Evolutionary conservation across 2,329 filamentous ascomycete species (phyloP).

Genomic region (Colletotrichum eremochloae): DNA sequence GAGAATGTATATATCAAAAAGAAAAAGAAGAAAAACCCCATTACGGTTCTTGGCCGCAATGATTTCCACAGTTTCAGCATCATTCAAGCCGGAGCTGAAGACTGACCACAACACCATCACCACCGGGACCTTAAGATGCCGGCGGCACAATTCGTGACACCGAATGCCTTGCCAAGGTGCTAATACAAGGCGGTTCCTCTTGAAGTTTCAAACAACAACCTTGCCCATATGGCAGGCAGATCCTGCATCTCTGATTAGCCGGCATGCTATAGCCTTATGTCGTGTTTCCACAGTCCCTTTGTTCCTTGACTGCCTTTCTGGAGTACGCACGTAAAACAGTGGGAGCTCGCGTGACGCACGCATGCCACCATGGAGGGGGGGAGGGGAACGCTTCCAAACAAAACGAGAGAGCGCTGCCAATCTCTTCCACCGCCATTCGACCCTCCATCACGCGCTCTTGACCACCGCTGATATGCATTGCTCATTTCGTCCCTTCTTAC

Average conservation of each 20-base stretch:
- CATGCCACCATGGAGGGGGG: neutral
- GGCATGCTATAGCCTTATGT: constrained; percentile 7
- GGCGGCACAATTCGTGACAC: too few relatives aligned
- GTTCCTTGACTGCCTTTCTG: too few relatives aligned
- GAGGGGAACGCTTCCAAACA: neutral
- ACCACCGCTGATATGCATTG: neutral
- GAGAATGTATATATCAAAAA: too few relatives aligned
- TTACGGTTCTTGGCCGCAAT: too few relatives aligned
- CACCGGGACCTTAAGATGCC: too few relatives aligned
- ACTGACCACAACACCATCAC: too few relatives aligned
- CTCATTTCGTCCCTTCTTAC: neutral
- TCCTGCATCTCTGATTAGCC: constrained; percentile 30
- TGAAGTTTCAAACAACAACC: too few relatives aligned
- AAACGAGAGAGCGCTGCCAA: neutral
- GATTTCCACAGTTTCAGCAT: too few relatives aligned
- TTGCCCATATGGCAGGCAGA: constrained; percentile 1
- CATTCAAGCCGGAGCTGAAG: too few relatives aligned
- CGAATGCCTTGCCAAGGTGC: too few relatives aligned
- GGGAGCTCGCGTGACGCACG: constrained; percentile 15
- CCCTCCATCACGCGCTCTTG: neutral
- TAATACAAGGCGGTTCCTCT: too few relatives aligned
- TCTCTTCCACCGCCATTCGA: constrained; percentile 25
- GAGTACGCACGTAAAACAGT: constrained; percentile 9
- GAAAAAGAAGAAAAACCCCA: too few relatives aligned
- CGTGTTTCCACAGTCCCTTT: neutral